Evolutionary conservation across 257 asterid species (phyloP), one percentile per base, ranked within the genome.

Genomic region (Henckelia pumila): DNA sequence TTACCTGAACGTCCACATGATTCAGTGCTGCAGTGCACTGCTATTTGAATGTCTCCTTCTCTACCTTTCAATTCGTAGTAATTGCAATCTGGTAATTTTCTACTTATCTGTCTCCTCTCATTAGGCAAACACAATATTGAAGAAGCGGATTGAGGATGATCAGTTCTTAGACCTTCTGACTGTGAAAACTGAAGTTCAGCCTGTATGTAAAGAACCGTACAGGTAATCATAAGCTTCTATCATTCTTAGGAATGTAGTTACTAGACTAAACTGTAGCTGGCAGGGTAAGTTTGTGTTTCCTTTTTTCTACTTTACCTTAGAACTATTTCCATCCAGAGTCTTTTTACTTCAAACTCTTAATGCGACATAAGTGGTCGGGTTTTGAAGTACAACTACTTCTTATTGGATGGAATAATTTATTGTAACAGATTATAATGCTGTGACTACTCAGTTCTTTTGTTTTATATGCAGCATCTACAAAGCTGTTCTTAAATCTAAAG

Each of bases 151-250:
- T 76, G 88, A 89, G 75, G 90, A 84, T n/a, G 96, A 91, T 75
- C 92, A 85, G 69, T 91, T 91, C 84, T 77, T 91, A 78, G 95
- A 80, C 72, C 95, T 91, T 75, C 68, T 91, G 90, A 84, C 86
- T 21, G 92, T 76, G 67, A 89, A 73, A 75, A 83, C 86, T 56
- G 92, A 89, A 78, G 89, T 87, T 76, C 86, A 73, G 73, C 85
- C 96, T 28, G 88, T 89, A 62, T 89, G 87, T 70, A 89, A 89
- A 84, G 95, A 91, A 63, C 95, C 98, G 60, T 91, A 87, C 89
- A 91, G 98, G 98, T 89, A 65, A 73, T 40, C 66, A 9, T 29
- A 24, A 23, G 23, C 29, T 63, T 44, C 65, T 74, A 29, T 49
- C 49, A 8, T 75, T 66, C 57, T 26, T 26, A 6, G 66, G 59